Evolutionary conservation across 495 filamentous ascomycete species (phyloP).

Genomic region (Endocarpon pusillum): DNA sequence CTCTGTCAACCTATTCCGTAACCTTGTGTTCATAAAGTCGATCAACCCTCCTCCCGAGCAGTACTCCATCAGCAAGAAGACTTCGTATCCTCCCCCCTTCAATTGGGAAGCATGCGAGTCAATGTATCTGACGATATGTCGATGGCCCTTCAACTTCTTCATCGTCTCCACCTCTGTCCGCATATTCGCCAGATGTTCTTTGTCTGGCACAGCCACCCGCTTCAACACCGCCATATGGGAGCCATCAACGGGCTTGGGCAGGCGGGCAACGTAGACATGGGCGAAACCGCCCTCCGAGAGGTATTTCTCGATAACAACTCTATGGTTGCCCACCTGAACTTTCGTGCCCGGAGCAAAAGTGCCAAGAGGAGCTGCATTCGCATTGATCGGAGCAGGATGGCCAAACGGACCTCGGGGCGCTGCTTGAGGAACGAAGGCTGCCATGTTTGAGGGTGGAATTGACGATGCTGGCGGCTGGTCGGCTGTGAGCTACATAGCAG

Average conservation of each 20-base stretch:
- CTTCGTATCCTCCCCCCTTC: constrained; percentile 85
- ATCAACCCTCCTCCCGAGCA: constrained; percentile 74
- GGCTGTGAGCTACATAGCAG: too few species aligned
- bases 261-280: constrained; percentile 89
- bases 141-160: constrained; percentile 95
- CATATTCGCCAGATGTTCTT: constrained; percentile 84
- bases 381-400: constrained; percentile 19
- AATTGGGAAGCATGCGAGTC: constrained; percentile 94
- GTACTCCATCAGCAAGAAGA: constrained; percentile 96
- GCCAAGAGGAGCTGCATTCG: constrained; percentile 47
- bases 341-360: constrained; percentile 89
- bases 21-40: constrained; percentile 97
- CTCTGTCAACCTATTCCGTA: constrained; percentile 93
- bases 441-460: too few species aligned
- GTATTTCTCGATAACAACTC: constrained; percentile 94
- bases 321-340: constrained; percentile 83
- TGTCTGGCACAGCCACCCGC: constrained; percentile 93
- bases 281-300: constrained; percentile 96
- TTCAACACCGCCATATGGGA: constrained; percentile 82
- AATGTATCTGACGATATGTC: constrained; percentile 91
- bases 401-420: neutral
- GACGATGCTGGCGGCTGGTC: too few species aligned
- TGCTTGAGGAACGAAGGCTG: neutral
- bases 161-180: constrained; percentile 98
- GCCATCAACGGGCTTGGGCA: constrained; percentile 60